Conservation (phyloP, 257 asterid genomes). For the Solanum bulbocastanum region DNA sequence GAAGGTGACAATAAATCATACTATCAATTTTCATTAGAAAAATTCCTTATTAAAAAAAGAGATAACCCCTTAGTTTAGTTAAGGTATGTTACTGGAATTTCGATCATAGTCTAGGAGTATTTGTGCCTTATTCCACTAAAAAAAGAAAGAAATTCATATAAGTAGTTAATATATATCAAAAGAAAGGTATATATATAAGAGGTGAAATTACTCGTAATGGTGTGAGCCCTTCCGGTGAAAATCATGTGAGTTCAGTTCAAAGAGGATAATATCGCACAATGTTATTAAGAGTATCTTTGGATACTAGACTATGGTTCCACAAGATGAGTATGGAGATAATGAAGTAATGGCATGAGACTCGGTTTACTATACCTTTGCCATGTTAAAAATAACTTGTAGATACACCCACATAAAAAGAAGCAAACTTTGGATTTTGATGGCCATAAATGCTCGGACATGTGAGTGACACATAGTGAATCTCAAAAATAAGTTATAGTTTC, state of each 20-base stretch:
- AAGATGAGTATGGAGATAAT: neutral
- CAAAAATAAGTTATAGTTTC: no score
- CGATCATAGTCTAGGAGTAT: no score
- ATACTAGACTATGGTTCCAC: neutral
- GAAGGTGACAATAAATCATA: neutral
- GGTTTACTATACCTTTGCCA: neutral
- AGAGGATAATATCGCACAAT: neutral
- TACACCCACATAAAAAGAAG: neutral
- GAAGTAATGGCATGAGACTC: neutral
- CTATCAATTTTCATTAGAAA: neutral
- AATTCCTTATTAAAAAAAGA: neutral
- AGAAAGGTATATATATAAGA: neutral
- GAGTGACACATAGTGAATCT: neutral
- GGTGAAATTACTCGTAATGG: neutral
- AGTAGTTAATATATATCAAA: neutral
- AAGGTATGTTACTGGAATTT: no score
- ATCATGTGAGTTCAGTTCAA: neutral
- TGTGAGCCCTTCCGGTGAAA: neutral
- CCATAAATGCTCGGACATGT: neutral
- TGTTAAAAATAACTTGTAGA: no score
- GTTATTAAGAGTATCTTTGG: neutral
- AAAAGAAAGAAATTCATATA: neutral
- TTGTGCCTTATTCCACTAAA: no score
- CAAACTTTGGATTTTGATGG: neutral
- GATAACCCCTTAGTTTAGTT: no score